Base-by-base conservation (phyloP, 371 early-diverging fungal species). In the Rhizopus delemar region DNA sequence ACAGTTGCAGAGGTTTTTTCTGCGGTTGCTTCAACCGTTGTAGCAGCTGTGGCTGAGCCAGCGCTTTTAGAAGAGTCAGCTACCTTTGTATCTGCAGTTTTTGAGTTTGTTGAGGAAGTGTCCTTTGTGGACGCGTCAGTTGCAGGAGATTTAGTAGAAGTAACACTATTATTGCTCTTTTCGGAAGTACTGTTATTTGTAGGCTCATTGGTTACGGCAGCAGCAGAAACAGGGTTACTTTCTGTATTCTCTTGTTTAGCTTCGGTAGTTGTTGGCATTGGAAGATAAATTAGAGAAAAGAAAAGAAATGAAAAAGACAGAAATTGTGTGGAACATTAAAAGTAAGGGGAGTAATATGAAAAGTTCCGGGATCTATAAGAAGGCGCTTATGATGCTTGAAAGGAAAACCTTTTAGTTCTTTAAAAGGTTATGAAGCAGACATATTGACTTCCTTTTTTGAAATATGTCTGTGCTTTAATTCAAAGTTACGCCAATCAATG, bases 31-130 rank as follows among this genome's bases (percentile, higher is more conserved):
- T 34, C 55, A 43, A 29, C 29, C 16, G 60, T 54, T 49, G 48
- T 54, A 13, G 46, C 41, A 39, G 39, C 28, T 29, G 52, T 55
- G 13, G 56, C 2, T 2, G 16, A 55, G 11, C 46, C 69, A 28
- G 43, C 62, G 11, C 69, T 65, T 3, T 69, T 73, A 58, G 69
- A 66, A 9, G 22, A 51, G 3, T 41, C 51, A 50, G 53, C 63
- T 22, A 31, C 63, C 16, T 35, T 56, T 38, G 2, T 16, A 29
- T 13, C 46, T 38, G 50, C 57, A 3, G 60, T 61, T 12, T 53
- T 59, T 51, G 64, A 60, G 4, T 43, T 57, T n/a, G 53, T 2
- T 9, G 39, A 5, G 11, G 43, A 11, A 4, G 8, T 0, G 43
- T 6, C 43, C 13, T 43, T 43, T 43, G 43, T 15, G n/a, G 43